phyloP scores from a whole-genome alignment of 306 rosid genomes.

The Cicer judaicum region DNA sequence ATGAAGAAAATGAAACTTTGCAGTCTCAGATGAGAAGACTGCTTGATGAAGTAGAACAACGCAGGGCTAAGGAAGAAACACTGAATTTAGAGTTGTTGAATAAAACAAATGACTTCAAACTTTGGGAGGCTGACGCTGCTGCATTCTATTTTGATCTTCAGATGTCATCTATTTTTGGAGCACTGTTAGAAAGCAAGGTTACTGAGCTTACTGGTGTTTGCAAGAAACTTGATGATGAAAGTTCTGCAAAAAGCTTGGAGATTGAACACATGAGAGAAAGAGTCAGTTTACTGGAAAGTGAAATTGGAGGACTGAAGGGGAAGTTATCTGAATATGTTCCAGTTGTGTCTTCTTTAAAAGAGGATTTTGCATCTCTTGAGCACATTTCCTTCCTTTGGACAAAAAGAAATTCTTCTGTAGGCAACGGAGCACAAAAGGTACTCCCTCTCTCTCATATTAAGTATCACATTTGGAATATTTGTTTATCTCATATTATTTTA shows the following conservation, averaged over 20 bases:
- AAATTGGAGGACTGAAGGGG: conserved; percentile 62
- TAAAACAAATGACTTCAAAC: conserved; percentile 70
- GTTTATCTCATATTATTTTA: no score
- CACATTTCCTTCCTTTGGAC: conserved; percentile 60
- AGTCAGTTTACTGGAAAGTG: conserved; percentile 60
- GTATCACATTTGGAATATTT: no score
- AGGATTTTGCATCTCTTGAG: conserved; percentile 77
- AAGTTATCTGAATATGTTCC: conserved; percentile 73
- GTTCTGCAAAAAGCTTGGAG: conserved; percentile 57
- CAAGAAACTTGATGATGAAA: conserved; percentile 69
- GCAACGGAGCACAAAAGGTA: conserved; percentile 59
- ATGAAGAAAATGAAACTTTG: conserved; percentile 55
- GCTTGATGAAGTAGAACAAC: conserved; percentile 61
- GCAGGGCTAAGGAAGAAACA: conserved; percentile 63
- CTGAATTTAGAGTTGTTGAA: conserved; percentile 70
- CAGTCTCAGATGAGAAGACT: conserved; percentile 57
- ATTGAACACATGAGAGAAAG: conserved; percentile 65
- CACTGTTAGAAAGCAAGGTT: conserved; percentile 71
- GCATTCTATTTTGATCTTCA: conserved; percentile 83
- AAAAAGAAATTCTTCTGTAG: conserved; percentile 45
- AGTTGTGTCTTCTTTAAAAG: conserved; percentile 68
- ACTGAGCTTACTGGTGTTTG: conserved; percentile 73
- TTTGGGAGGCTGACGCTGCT: conserved; percentile 86
- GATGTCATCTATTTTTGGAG: conserved; percentile 71
- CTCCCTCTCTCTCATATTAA: no score